Evolutionary conservation across 306 rosid species (phyloP).

Genomic region (Gleditsia sinensis): DNA sequence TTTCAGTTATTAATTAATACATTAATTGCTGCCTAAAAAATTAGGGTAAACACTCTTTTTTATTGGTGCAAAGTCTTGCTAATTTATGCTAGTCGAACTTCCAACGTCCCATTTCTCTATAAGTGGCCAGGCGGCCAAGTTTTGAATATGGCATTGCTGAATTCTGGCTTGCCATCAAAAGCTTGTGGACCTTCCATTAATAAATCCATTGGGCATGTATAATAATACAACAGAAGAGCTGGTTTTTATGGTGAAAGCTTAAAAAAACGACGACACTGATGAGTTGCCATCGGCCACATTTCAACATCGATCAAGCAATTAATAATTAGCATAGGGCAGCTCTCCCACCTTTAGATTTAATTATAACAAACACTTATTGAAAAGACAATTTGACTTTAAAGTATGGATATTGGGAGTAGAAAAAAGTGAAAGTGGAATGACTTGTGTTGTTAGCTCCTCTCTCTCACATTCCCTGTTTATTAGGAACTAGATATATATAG

Average conservation of each 20-base stretch:
- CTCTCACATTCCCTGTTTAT: constrained; percentile 20
- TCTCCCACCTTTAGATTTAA: constrained; percentile 25
- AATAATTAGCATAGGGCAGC: constrained; percentile 9
- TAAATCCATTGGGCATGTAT: too few species aligned
- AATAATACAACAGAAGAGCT: constrained; percentile 11
- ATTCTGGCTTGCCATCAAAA: not conserved
- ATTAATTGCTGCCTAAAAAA: too few species aligned
- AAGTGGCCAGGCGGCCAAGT: not conserved
- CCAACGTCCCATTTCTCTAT: not conserved
- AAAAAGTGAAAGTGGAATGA: constrained; percentile 18
- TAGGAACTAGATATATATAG: not conserved
- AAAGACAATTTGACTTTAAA: constrained; percentile 37
- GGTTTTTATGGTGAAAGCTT: constrained; percentile 1
- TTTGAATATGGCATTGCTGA: not conserved
- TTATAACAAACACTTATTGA: constrained; percentile 5
- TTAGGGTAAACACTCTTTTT: too few species aligned
- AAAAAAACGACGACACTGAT: not conserved
- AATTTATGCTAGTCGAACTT: not conserved
- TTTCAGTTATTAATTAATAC: not conserved
- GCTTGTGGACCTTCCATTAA: constrained; percentile 3
- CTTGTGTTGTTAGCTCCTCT: constrained; percentile 23
- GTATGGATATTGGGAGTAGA: not conserved
- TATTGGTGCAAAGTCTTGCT: too few species aligned
- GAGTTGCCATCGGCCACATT: constrained; percentile 32
- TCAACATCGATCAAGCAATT: constrained; percentile 26